These are phyloP conservation scores for Mortierella sp. DNA, from an alignment of 371 early-diverging fungal genomes.

Conservation along the genomic window DNA sequence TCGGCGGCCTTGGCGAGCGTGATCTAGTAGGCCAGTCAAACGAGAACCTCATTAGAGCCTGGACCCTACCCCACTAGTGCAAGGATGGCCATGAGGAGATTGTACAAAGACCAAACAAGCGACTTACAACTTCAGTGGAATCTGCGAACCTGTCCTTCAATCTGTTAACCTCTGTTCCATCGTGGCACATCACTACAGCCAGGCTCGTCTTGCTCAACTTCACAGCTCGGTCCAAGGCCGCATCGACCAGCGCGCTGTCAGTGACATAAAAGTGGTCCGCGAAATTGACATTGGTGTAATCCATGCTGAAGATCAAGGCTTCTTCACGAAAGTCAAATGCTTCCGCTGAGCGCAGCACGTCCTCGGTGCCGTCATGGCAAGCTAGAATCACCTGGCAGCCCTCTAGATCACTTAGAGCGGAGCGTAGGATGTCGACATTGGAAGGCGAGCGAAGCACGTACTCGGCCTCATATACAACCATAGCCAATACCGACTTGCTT, in stretches of 20 bases:
- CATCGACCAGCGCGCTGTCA: slow-evolving; percentile 1
- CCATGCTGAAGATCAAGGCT: slow-evolving; percentile 21
- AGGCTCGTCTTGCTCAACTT: slow-evolving; percentile 15
- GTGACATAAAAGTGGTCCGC: slow-evolving; percentile 22
- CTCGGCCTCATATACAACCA: slow-evolving; percentile 48
- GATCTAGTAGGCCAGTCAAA: neutral
- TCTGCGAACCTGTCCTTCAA: slow-evolving; percentile 15
- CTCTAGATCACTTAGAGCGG: slow-evolving; percentile 3
- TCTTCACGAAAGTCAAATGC: slow-evolving; percentile 18
- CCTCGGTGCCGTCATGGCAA: slow-evolving; percentile 20
- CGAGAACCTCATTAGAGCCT: neutral
- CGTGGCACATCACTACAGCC: slow-evolving; percentile 33
- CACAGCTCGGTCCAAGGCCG: slow-evolving; percentile 12
- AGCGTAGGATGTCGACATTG: slow-evolving; percentile 6
- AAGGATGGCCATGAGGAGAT: too few species aligned
- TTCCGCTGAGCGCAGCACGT: slow-evolving; percentile 10
- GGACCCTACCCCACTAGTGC: too few species aligned
- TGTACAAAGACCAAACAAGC: neutral
- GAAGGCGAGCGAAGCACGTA: slow-evolving; percentile 12
- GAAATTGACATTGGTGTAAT: slow-evolving; percentile 13
- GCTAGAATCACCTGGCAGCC: slow-evolving; percentile 35
- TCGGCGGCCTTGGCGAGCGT: slow-evolving; percentile 9
- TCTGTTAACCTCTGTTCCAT: slow-evolving; percentile 1
- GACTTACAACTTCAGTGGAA: slow-evolving; percentile 18
- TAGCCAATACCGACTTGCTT: slow-evolving; percentile 3